A percentile compares a stretch with the other conserved stretches of the same genome.
Evolutionary conservation across 257 asterid species (phyloP).

Genomic region (Petrea volubilis): DNA sequence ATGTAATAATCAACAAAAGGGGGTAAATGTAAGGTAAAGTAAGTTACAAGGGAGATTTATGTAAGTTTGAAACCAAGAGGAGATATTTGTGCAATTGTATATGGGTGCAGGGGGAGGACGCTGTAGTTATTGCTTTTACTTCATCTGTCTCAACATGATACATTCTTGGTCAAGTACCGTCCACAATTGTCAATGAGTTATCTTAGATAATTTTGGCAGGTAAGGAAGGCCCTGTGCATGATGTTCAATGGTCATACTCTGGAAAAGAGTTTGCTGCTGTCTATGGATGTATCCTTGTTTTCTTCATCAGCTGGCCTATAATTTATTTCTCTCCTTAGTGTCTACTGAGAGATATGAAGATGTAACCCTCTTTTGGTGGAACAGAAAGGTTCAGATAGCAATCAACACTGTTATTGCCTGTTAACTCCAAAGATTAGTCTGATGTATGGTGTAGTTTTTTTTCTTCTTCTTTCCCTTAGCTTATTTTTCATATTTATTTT

Average conservation of each 20-base stretch:
- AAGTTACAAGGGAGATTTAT: too few relatives aligned
- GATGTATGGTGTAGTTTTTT: background rate
- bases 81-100: too few relatives aligned
- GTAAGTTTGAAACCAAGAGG: too few relatives aligned
- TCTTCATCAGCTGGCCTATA: background rate
- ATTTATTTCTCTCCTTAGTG: background rate
- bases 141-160: slow-evolving; percentile 1
- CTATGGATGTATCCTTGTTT: slow-evolving; percentile 93
- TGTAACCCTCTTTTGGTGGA: slow-evolving; percentile 9
- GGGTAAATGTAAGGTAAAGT: too few relatives aligned
- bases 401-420: background rate
- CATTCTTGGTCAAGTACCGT: slow-evolving; percentile 7
- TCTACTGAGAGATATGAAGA: slow-evolving; percentile 6
- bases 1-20: too few relatives aligned
- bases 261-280: slow-evolving; percentile 99
- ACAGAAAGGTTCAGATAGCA: background rate
- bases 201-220: slow-evolving; percentile 53
- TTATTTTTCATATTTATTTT: background rate
- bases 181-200: slow-evolving; percentile 12
- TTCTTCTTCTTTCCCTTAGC: background rate
- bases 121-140: background rate
- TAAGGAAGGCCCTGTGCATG: slow-evolving; percentile 98
- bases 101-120: too few relatives aligned
- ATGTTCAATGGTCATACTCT: slow-evolving; percentile 88
- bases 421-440: background rate